Conservation (phyloP, 2,329 filamentous ascomycete species). For the Colletotrichum cereale region DNA sequence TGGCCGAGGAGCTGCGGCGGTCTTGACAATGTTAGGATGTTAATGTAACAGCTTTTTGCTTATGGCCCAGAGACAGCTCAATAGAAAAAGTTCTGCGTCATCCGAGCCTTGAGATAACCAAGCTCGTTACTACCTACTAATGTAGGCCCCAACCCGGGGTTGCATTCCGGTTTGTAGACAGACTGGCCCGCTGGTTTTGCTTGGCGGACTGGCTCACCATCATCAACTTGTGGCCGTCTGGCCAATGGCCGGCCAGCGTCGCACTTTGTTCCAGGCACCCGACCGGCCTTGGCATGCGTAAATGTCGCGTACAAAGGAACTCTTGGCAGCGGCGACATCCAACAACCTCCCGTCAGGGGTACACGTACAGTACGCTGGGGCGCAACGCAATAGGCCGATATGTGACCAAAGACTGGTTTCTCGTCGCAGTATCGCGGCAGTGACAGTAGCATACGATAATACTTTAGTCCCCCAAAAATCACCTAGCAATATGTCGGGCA, state of each 20-base stretch:
- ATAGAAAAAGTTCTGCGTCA: not conserved
- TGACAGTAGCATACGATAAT: not conserved
- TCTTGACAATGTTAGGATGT: not conserved
- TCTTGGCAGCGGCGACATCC: slow-evolving; percentile 22
- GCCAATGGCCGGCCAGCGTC: slow-evolving; percentile 13
- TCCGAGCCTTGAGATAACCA: not conserved
- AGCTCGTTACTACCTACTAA: too few species aligned
- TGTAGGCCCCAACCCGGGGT: too few species aligned
- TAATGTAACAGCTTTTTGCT: not conserved
- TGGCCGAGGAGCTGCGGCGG: not conserved
- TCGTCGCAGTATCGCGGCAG: not conserved
- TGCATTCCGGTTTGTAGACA: too few species aligned
- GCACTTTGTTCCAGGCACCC: slow-evolving; percentile 18
- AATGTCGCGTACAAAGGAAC: not conserved
- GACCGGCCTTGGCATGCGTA: slow-evolving; percentile 19
- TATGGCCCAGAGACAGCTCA: not conserved
- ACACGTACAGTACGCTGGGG: too few species aligned
- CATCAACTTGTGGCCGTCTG: not conserved
- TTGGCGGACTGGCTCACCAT: slow-evolving; percentile 27
- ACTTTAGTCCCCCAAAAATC: too few species aligned
- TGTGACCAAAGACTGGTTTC: not conserved
- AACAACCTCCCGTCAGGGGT: not conserved
- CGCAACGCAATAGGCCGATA: not conserved
- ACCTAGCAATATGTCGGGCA: too few species aligned
- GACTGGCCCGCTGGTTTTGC: slow-evolving; percentile 14